phyloP scores from a whole-genome alignment of 805 yeast species.

The Jamesozyma spencerorum region DNA sequence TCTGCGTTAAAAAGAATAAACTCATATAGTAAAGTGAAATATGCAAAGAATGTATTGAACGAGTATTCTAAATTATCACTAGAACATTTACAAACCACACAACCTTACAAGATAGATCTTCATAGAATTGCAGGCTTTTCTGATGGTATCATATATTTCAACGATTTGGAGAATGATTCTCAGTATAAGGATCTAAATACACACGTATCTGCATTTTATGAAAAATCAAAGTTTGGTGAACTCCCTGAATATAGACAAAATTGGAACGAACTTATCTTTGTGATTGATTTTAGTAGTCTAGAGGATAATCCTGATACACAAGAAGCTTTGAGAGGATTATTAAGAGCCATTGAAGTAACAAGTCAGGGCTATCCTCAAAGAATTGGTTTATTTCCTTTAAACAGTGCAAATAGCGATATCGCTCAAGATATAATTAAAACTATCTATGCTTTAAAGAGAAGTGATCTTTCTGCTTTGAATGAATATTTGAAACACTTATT shows the following conservation, averaged over 20 bases:
- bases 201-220: slow-evolving; percentile 40
- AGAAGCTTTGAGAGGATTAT: slow-evolving; percentile 41
- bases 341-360: slow-evolving; percentile 41
- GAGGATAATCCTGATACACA: slow-evolving; percentile 18
- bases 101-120: slow-evolving; percentile 28
- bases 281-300: slow-evolving; percentile 42
- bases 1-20: slow-evolving; percentile 12
- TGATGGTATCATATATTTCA: slow-evolving; percentile 54
- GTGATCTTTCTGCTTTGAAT: slow-evolving; percentile 8
- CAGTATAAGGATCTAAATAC: slow-evolving; percentile 38
- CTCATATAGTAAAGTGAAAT: slow-evolving; percentile 14
- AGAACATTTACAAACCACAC: slow-evolving; percentile 17
- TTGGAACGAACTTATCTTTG: slow-evolving; percentile 65
- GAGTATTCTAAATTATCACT: slow-evolving; percentile 19
- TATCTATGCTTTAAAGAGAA: slow-evolving; percentile 20
- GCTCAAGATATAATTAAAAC: slow-evolving; percentile 10
- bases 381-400: slow-evolving; percentile 70
- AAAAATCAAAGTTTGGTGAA: slow-evolving; percentile 44
- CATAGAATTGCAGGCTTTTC: slow-evolving; percentile 26
- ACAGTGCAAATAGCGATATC: slow-evolving; percentile 9
- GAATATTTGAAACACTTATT: slow-evolving; percentile 15
- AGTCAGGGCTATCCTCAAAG: slow-evolving; percentile 62
- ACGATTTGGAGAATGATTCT: slow-evolving; percentile 61
- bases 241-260: slow-evolving; percentile 66
- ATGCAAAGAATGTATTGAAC: slow-evolving; percentile 15